phyloP scores from a whole-genome alignment of 1,139 yeast genomes.

The Blastobotrys petasosporus region DNA sequence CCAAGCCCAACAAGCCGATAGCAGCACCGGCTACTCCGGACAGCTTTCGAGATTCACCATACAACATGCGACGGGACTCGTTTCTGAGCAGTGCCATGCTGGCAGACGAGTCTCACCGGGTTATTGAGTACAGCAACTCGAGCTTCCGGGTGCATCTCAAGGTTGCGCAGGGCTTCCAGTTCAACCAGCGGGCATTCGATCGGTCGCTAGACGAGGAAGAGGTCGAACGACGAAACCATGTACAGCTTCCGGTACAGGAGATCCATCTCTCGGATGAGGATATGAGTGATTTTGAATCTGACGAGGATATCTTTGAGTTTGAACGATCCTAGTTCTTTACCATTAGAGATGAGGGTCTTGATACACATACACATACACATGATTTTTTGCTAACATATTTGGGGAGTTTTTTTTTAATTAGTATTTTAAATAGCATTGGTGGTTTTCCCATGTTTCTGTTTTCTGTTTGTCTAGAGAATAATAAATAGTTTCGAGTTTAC shows the following conservation, averaged over 20 bases:
- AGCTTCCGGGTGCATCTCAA: constrained; percentile 41
- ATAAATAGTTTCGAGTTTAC: no score
- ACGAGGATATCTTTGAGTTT: constrained; percentile 14
- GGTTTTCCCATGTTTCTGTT: neutral
- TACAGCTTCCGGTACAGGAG: constrained; percentile 6
- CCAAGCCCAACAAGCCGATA: neutral
- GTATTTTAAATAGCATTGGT: neutral
- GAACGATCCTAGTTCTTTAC: no score
- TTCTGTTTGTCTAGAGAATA: no score
- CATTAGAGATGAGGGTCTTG: no score
- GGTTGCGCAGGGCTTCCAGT: constrained; percentile 67
- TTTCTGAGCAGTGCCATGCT: constrained; percentile 59
- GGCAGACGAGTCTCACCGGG: constrained; percentile 51
- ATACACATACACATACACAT: no score
- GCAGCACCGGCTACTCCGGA: constrained; percentile 2
- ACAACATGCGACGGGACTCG: constrained; percentile 24
- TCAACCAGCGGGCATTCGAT: constrained; percentile 67
- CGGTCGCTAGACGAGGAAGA: constrained; percentile 5
- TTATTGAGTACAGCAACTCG: constrained; percentile 44
- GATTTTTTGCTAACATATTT: neutral
- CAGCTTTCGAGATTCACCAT: constrained; percentile 1
- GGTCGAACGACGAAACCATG: neutral
- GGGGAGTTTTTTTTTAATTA: neutral
- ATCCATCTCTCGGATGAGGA: constrained; percentile 9
- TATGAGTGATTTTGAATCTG: constrained; percentile 1